phyloP scores from a whole-genome alignment of 495 filamentous ascomycete species.

The Geopyxis carbonaria region DNA sequence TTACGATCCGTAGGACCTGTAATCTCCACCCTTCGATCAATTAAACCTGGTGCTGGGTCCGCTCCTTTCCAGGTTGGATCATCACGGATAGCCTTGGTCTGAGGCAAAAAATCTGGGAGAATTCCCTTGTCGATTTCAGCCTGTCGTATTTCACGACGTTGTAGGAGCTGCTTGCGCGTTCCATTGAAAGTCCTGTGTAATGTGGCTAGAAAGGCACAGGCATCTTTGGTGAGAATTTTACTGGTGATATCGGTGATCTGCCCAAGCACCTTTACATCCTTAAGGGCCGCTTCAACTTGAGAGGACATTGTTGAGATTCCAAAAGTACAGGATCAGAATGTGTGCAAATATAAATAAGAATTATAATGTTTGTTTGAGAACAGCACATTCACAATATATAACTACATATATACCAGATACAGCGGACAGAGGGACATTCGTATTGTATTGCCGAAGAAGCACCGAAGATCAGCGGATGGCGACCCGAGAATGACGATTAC shows the following conservation, averaged over 20 bases:
- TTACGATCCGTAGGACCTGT: constrained; percentile 95
- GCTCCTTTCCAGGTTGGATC: constrained; percentile 89
- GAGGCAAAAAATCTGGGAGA: constrained; percentile 88
- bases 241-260: constrained; percentile 55
- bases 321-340: not conserved
- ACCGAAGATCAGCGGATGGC: too few species aligned
- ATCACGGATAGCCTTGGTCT: constrained; percentile 91
- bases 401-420: too few species aligned
- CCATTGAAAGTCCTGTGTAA: constrained; percentile 87
- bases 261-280: constrained; percentile 76
- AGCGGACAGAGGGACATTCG: too few species aligned
- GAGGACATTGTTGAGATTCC: constrained; percentile 40
- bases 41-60: constrained; percentile 77
- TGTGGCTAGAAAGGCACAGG: constrained; percentile 80
- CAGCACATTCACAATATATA: not conserved
- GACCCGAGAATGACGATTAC: too few species aligned
- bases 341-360: not conserved
- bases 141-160: constrained; percentile 74
- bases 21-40: constrained; percentile 96
- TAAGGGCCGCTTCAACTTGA: constrained; percentile 47
- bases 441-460: too few species aligned
- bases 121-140: constrained; percentile 82
- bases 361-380: not conserved
- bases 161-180: constrained; percentile 74
- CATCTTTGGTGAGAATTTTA: constrained; percentile 84